Evolutionary conservation across 2,329 filamentous ascomycete species (phyloP).

Genomic region (Aspergillus eucalypticola): DNA sequence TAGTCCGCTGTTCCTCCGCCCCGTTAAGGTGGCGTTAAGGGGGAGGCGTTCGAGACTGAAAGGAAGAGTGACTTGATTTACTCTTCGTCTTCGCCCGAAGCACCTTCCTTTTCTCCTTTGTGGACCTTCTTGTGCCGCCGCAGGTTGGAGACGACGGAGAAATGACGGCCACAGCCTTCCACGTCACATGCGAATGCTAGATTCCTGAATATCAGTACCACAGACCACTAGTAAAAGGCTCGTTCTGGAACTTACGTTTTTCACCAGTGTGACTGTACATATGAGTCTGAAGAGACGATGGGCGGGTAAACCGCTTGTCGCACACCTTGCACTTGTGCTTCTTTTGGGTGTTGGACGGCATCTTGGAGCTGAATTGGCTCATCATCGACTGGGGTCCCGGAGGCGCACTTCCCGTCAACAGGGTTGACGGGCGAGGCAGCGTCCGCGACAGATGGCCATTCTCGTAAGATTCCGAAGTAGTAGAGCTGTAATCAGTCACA

Average conservation of each 20-base stretch:
- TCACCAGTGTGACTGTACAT: conserved; percentile 99
- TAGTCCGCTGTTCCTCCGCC: conserved; percentile 6
- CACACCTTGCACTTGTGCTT: conserved; percentile 99
- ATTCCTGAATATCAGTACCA: conserved; percentile 22
- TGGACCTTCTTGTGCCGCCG: conserved; percentile 95
- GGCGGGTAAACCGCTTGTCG: conserved; percentile 94
- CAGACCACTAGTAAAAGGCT: background rate
- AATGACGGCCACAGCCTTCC: conserved; percentile 90
- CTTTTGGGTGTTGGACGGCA: conserved; percentile 93
- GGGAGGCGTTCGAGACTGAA: conserved; percentile 17
- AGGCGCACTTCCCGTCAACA: conserved; percentile 64
- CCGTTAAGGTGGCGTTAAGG: conserved; percentile 7
- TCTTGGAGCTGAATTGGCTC: conserved; percentile 96
- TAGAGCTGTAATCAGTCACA: conserved; percentile 90
- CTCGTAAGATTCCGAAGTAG: conserved; percentile 79
- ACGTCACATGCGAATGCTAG: conserved; percentile 91
- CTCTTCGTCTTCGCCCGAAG: conserved; percentile 45
- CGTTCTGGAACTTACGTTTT: conserved; percentile 73
- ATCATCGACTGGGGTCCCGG: conserved; percentile 96
- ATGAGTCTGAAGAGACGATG: conserved; percentile 91
- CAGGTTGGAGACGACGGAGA: conserved; percentile 95
- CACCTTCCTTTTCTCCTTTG: conserved; percentile 60
- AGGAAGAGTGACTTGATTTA: conserved; percentile 23
- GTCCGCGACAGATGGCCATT: conserved; percentile 71
- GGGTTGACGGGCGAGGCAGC: conserved; percentile 73